These are phyloP conservation scores for Brettanomyces bruxellensis DNA, from an alignment of 805 yeast genomes.

Conservation along the genomic window DNA sequence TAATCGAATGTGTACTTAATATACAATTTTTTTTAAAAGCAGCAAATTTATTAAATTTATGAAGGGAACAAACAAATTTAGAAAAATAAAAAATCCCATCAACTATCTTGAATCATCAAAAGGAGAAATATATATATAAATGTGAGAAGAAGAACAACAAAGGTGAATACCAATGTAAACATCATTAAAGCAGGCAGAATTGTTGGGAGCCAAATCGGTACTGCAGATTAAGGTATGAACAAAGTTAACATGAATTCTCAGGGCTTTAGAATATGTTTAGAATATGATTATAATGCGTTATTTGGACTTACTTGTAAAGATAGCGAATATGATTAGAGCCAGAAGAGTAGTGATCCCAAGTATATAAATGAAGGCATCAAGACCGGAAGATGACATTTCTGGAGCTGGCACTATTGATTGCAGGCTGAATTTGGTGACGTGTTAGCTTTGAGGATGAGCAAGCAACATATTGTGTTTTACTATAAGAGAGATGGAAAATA, in stretches of 20 bases:
- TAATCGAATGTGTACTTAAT: too few species aligned
- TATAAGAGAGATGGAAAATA: too few species aligned
- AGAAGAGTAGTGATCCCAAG: neutral
- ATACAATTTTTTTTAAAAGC: too few species aligned
- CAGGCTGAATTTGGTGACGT: neutral
- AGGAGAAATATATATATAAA: neutral
- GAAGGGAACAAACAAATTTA: too few species aligned
- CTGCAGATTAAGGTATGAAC: neutral
- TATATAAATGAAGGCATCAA: neutral
- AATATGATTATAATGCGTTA: neutral
- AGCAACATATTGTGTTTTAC: too few species aligned
- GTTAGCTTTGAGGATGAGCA: too few species aligned
- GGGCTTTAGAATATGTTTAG: too few species aligned
- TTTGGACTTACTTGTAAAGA: neutral
- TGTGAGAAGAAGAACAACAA: neutral
- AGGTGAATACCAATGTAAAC: neutral
- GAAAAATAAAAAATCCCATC: too few species aligned
- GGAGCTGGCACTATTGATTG: neutral
- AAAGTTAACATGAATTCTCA: neutral
- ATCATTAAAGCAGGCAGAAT: conserved; percentile 1
- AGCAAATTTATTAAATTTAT: too few species aligned
- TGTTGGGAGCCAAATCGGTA: conserved; percentile 2
- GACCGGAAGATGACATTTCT: neutral
- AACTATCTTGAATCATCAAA: too few species aligned
- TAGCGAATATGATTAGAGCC: neutral